Evolutionary conservation across 257 asterid species (phyloP).

Genomic region (Eucommia ulmoides): DNA sequence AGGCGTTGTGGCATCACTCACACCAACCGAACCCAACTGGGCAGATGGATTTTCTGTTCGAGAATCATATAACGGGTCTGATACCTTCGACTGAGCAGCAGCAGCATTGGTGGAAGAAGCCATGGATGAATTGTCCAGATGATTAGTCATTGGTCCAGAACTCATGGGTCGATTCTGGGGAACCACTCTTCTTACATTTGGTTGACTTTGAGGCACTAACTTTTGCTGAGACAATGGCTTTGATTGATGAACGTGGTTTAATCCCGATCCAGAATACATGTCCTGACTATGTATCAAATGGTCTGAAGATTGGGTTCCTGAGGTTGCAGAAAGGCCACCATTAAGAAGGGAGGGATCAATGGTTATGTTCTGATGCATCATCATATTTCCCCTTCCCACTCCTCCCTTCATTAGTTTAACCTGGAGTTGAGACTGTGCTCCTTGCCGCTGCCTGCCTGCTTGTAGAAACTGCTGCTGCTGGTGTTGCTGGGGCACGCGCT

Average conservation of each 20-base stretch:
- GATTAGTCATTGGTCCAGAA: slow-evolving; percentile 26
- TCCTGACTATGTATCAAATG: slow-evolving; percentile 39
- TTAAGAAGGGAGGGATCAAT: slow-evolving; percentile 39
- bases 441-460: slow-evolving; percentile 45
- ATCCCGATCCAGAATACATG: slow-evolving; percentile 28
- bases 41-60: slow-evolving; percentile 26
- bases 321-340: slow-evolving; percentile 51
- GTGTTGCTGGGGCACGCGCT: slow-evolving; percentile 13
- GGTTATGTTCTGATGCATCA: slow-evolving; percentile 45
- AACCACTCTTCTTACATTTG: slow-evolving; percentile 34
- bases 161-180: slow-evolving; percentile 35
- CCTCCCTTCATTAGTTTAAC: slow-evolving; percentile 59
- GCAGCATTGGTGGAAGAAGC: slow-evolving; percentile 26
- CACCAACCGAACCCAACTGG: slow-evolving; percentile 31
- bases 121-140: slow-evolving; percentile 22
- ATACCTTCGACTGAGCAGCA: slow-evolving; percentile 32
- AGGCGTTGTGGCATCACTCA: slow-evolving; percentile 25
- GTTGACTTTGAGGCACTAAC: slow-evolving; percentile 20
- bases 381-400: slow-evolving; percentile 50
- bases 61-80: slow-evolving; percentile 39
- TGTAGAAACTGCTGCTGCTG: slow-evolving; percentile 35
- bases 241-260: slow-evolving; percentile 27
- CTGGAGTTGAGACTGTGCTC: slow-evolving; percentile 50
- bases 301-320: slow-evolving; percentile 30
- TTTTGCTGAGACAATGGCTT: slow-evolving; percentile 44